Base-by-base conservation (phyloP, 352 stramenopile species). In the Phytopythium helicoides region DNA sequence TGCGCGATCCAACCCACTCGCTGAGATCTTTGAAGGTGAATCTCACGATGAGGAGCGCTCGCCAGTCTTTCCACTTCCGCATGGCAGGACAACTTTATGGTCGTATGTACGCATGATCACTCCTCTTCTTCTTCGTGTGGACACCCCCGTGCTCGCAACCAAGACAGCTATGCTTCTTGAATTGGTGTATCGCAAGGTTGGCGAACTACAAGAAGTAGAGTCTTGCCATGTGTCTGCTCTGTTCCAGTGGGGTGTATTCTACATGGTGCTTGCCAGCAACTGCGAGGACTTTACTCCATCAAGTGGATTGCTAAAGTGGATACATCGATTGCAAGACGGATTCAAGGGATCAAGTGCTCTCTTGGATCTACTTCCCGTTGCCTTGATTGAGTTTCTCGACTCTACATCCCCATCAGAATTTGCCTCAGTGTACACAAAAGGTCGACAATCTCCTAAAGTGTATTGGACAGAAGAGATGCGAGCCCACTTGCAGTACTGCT, bases 401-500 rank as follows among this genome's bases (percentile, higher is more conserved):
- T 86, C 67, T n/a, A 76, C 89, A 31, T 87, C 79, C 6, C 60
- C 80, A 0, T 68, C 89, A 35, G 74, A 79, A 35, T 98, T 98
- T 58, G 76, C 83, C 1, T 76, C 96, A 22, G 65, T 97, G 7
- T 98, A 98, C 50, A 86, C 71, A 26, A 81, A 88, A 16, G 74
- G 93, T 28, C 75, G 86, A 18, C 66, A 87, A 44, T 97, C 92
- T 1, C 90, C 95, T 18, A 76, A 95, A 39, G 92, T 98, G 4
- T 94, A 98, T 61, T 99, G 96, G 96, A 97, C 74, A 55, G 56
- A 71, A n/a, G 71, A 89, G 0, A 98, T 98, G 95, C 77, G 92
- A 10, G 76, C 80, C 18, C 81, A 97, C 51, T 60, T 98, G 2
- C 84, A 95, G 23, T 72, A 88, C 11, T 82, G 89, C 69, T 93